Evolutionary conservation across 139 green algal genomes (phyloP).

Genomic region (Tetradesmus obliquus): DNA sequence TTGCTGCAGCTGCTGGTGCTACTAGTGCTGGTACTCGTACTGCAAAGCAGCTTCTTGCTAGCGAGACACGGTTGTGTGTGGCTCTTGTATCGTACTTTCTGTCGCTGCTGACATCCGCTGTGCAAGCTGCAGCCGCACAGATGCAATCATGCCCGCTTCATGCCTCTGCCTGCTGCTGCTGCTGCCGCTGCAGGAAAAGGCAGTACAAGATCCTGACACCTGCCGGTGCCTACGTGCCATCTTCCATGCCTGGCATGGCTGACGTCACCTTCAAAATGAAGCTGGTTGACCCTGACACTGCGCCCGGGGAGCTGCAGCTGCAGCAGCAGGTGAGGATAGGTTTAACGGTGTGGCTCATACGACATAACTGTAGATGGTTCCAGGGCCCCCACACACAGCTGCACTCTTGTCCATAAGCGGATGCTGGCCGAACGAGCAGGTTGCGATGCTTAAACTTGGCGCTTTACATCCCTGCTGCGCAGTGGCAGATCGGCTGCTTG

Average conservation of each 20-base stretch:
- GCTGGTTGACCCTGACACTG: constrained; percentile 35
- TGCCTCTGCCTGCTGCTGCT: not conserved
- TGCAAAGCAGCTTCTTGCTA: not conserved
- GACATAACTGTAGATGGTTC: too few relatives aligned
- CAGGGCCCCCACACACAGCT: too few relatives aligned
- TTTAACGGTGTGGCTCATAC: not conserved
- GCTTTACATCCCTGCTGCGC: too few relatives aligned
- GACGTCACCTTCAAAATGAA: constrained; percentile 50
- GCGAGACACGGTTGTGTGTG: too few relatives aligned
- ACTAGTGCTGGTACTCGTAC: not conserved
- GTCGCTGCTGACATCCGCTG: not conserved
- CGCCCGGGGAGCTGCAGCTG: constrained; percentile 1
- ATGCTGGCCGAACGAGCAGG: too few relatives aligned
- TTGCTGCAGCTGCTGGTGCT: not conserved
- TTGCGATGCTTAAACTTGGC: too few relatives aligned
- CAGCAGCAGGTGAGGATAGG: not conserved
- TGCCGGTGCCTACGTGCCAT: constrained; percentile 44
- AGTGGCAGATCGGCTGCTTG: too few relatives aligned
- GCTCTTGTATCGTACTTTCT: not conserved
- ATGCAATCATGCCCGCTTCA: too few relatives aligned
- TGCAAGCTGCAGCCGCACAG: not conserved
- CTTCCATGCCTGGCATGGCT: constrained; percentile 32
- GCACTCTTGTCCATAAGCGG: too few relatives aligned
- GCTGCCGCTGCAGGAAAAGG: constrained; percentile 13
- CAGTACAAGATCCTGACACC: constrained; percentile 34